Conservation (phyloP, 164 flowering plant genomes). For the Hamamelis virginiana region DNA sequence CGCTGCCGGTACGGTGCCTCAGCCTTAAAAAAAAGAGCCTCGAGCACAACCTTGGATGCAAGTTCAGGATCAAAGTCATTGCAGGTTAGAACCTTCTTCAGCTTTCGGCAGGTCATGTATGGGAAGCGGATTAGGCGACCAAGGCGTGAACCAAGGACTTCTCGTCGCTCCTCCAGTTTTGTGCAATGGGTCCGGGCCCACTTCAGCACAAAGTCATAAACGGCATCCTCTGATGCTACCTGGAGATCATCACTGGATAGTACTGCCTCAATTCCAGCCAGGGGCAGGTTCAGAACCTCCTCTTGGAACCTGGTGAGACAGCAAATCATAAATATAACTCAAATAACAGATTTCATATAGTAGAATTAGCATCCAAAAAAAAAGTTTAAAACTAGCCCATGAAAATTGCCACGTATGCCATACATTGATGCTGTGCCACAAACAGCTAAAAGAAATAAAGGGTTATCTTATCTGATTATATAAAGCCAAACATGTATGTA, state of each 20-base stretch:
- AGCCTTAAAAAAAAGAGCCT: slow-evolving; percentile 58
- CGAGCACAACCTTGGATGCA: slow-evolving; percentile 47
- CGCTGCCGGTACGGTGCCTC: slow-evolving; percentile 48
- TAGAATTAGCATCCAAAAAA: no score
- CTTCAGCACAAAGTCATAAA: slow-evolving; percentile 43
- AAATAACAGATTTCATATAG: no score
- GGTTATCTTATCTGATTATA: no score
- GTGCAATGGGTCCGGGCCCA: slow-evolving; percentile 45
- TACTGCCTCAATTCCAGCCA: slow-evolving; percentile 49
- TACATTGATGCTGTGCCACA: no score
- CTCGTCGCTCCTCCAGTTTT: slow-evolving; percentile 38
- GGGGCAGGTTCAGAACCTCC: slow-evolving; percentile 41
- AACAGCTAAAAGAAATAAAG: no score
- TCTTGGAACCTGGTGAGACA: slow-evolving; percentile 31
- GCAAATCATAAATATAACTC: neutral
- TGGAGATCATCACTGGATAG: slow-evolving; percentile 45
- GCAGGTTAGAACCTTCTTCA: slow-evolving; percentile 43
- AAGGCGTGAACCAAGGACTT: slow-evolving; percentile 36
- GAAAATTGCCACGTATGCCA: no score
- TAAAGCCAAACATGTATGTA: no score
- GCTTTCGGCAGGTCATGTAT: slow-evolving; percentile 44
- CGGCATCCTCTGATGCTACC: slow-evolving; percentile 46
- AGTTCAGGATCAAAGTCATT: slow-evolving; percentile 43
- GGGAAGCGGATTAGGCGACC: slow-evolving; percentile 45
- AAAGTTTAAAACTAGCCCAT: no score